phyloP scores from a whole-genome alignment of 768 basidiomycete species.

The Tricholoma sp. region DNA sequence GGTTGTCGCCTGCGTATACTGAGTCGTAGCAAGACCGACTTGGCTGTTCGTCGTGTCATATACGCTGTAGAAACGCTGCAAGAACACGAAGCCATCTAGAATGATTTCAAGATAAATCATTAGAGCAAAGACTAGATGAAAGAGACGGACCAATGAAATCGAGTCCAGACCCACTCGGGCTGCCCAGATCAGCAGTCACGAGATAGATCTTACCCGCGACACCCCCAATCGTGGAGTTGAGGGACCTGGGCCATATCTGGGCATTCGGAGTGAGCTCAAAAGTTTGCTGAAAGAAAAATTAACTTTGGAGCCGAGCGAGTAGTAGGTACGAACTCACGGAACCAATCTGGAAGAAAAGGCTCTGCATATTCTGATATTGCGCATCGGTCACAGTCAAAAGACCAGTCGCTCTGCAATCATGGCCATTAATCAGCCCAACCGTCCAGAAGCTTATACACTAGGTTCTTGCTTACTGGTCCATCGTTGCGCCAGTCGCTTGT shows the following conservation, averaged over 20 bases:
- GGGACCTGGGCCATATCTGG: conserved; percentile 31
- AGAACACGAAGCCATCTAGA: conserved; percentile 42
- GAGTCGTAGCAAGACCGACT: conserved; percentile 52
- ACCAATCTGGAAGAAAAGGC: conserved; percentile 51
- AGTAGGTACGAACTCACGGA: conserved; percentile 31
- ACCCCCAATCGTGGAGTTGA: conserved; percentile 31
- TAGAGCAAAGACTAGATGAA: neutral
- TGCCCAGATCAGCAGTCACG: conserved; percentile 34
- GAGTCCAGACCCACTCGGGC: conserved; percentile 37
- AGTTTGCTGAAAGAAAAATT: conserved; percentile 19
- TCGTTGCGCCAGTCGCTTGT: conserved; percentile 38
- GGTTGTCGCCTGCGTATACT: conserved; percentile 40
- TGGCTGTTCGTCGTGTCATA: conserved; percentile 54
- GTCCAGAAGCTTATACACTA: neutral
- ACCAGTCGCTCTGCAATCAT: conserved; percentile 31
- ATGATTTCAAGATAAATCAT: neutral
- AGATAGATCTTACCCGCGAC: conserved; percentile 25
- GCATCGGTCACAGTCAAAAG: conserved; percentile 46
- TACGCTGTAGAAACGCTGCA: conserved; percentile 62
- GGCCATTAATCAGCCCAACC: neutral
- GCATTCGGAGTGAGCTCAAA: conserved; percentile 35
- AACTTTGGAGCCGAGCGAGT: neutral
- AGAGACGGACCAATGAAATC: conserved; percentile 38
- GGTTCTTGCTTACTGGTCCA: conserved; percentile 16
- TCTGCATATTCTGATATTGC: conserved; percentile 49